Evolutionary conservation across 108 stramenopile species (phyloP).

Genomic region (Skeletonema costatum): DNA sequence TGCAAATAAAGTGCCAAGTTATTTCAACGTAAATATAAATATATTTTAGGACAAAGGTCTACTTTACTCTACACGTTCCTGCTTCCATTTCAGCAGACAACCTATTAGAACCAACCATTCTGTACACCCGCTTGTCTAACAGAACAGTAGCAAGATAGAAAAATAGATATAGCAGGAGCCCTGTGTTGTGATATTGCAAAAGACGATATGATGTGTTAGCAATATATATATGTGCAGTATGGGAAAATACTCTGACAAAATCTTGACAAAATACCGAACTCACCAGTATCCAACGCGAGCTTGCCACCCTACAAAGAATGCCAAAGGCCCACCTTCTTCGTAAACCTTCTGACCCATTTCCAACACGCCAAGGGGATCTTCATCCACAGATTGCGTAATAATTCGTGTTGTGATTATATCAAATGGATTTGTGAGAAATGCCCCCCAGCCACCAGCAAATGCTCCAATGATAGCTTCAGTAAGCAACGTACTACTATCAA

Average conservation of each 20-base stretch:
- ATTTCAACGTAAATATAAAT: too few relatives aligned
- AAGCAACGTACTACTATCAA: conserved; percentile 34
- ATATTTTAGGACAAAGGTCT: too few relatives aligned
- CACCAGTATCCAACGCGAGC: conserved; percentile 38
- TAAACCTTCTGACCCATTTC: conserved; percentile 23
- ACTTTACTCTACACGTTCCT: too few relatives aligned
- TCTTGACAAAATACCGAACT: too few relatives aligned
- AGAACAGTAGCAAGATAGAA: conserved; percentile 43
- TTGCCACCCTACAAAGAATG: conserved; percentile 34
- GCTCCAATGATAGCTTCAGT: conserved; percentile 41
- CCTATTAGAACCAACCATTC: conserved; percentile 16
- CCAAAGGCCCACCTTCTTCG: conserved; percentile 27
- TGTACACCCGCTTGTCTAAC: conserved; percentile 32
- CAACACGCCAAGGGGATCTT: not conserved
- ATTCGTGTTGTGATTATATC: conserved; percentile 46
- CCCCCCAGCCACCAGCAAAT: conserved; percentile 36
- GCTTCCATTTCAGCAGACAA: not conserved
- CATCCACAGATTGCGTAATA: conserved; percentile 29
- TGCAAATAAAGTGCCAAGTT: too few relatives aligned
- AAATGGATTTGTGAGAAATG: conserved; percentile 36
- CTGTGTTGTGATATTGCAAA: too few relatives aligned
- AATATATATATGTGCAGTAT: too few relatives aligned
- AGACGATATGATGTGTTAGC: too few relatives aligned
- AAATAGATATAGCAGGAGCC: conserved; percentile 47
- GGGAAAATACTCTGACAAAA: too few relatives aligned